Conservation (phyloP, 2,329 filamentous ascomycete species). For the Neonectria faginata region DNA sequence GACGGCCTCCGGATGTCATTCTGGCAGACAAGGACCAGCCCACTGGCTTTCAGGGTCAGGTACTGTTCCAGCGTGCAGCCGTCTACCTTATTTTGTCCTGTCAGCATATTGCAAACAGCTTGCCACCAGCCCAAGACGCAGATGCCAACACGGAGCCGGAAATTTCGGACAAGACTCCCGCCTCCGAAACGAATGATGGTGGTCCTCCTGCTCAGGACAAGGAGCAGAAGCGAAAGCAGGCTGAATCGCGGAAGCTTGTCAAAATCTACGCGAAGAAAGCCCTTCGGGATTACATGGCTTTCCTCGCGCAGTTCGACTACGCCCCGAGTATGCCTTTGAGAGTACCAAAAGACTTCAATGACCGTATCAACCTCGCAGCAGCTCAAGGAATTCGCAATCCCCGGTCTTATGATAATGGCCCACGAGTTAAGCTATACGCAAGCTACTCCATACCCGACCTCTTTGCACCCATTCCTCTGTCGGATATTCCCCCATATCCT, state of each 20-base stretch:
- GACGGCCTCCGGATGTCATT: slow-evolving; percentile 50
- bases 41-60: slow-evolving; percentile 77
- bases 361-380: slow-evolving; percentile 68
- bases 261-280: slow-evolving; percentile 81
- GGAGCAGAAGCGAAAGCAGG: slow-evolving; percentile 34
- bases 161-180: slow-evolving; percentile 2
- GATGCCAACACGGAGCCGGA: slow-evolving; percentile 20
- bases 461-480: slow-evolving; percentile 76
- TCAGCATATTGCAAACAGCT: slow-evolving; percentile 68
- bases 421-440: slow-evolving; percentile 49
- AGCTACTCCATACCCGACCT: slow-evolving; percentile 68
- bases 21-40: slow-evolving; percentile 68
- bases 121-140: slow-evolving; percentile 48
- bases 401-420: slow-evolving; percentile 49
- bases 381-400: slow-evolving; percentile 60
- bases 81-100: slow-evolving; percentile 80
- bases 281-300: slow-evolving; percentile 78
- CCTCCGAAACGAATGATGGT: slow-evolving; percentile 13
- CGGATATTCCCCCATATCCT: slow-evolving; percentile 76
- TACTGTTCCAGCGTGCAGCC: slow-evolving; percentile 80
- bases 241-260: slow-evolving; percentile 69
- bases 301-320: slow-evolving; percentile 81
- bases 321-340: slow-evolving; percentile 75
- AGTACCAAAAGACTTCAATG: slow-evolving; percentile 66
- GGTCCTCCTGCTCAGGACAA: slow-evolving; percentile 15